Base-by-base conservation (phyloP, 169 alveolate genomes). In the Cytauxzoon felis region DNA sequence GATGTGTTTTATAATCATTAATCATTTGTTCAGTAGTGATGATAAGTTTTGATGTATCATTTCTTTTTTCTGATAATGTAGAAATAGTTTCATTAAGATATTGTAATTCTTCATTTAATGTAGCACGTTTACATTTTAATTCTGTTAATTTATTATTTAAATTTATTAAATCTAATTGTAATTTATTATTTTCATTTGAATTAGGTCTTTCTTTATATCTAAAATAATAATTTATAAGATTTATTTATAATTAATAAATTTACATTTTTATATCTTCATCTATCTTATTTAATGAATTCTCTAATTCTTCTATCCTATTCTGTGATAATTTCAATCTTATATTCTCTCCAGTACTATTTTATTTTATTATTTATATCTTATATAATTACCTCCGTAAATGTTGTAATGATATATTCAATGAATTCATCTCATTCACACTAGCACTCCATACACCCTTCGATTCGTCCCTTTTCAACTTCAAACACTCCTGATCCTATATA, bases 11-110 rank as follows among this genome's bases (percentile, higher is more conserved):
- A 36, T 72, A 72, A 16, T 72, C 78, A 23, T 61, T 67, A 33
- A 72, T 21, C 52, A 72, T 23, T 47, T 72, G 82, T 27, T 47
- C 4, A 27, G 57, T 62, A 18, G 59, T 58, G 16, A 72, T 51
- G 8, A 72, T 51, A 26, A 45, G 49, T 13, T 62, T 61, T n/a
- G 78, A 54, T 11, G 47, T 29, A 6, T 56, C 69, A 21, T 34
- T 50, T 5, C 72, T 62, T 60, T 63, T 63, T 47, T 58, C 58
- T 7, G 30, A 33, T 13, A 65, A 51, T 13, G 26, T 40, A 4
- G 58, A 1, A 9, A 13, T 27, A n/a, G 19, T 75, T 5, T 49
- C 71, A 1, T 27, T 18, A 40, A 75, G 24, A 26, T 64, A 61
- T 21, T 75, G 58, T 1, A 19, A 19, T 16, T 58, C 26, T 1